These are phyloP conservation scores for Glutinoglossum americanum DNA, from an alignment of 495 filamentous ascomycete species.

Conservation along the genomic window DNA sequence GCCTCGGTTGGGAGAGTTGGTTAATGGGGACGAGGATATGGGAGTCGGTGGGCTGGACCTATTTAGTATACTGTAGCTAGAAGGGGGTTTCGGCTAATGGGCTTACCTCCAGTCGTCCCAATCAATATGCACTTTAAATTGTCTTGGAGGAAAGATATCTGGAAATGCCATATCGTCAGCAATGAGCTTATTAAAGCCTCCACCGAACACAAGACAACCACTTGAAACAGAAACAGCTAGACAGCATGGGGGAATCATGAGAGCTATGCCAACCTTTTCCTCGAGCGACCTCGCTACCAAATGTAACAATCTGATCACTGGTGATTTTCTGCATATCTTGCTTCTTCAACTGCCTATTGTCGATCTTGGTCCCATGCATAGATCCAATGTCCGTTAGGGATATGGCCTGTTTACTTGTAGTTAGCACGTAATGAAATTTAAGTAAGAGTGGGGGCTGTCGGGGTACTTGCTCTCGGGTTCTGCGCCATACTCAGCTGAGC, in stretches of 20 bases:
- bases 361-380: slow-evolving; percentile 34
- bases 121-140: slow-evolving; percentile 1
- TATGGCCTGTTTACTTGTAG: neutral
- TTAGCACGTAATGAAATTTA: neutral
- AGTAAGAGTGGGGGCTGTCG: neutral
- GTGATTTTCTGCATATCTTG: neutral
- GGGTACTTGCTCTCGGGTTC: slow-evolving; percentile 12
- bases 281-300: neutral
- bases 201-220: neutral
- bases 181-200: neutral
- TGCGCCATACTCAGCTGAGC: slow-evolving; percentile 30
- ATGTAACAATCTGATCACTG: neutral
- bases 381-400: slow-evolving; percentile 19
- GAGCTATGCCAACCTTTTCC: neutral
- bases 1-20: neutral
- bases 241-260: neutral
- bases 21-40: neutral
- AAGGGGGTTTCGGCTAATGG: neutral
- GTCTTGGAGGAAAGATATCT: neutral
- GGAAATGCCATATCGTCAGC: neutral
- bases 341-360: neutral
- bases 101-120: slow-evolving; percentile 1
- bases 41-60: neutral
- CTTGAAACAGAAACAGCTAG: neutral
- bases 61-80: neutral